Conservation (phyloP, 1,139 yeast species). For the Kazachstania sp. region DNA sequence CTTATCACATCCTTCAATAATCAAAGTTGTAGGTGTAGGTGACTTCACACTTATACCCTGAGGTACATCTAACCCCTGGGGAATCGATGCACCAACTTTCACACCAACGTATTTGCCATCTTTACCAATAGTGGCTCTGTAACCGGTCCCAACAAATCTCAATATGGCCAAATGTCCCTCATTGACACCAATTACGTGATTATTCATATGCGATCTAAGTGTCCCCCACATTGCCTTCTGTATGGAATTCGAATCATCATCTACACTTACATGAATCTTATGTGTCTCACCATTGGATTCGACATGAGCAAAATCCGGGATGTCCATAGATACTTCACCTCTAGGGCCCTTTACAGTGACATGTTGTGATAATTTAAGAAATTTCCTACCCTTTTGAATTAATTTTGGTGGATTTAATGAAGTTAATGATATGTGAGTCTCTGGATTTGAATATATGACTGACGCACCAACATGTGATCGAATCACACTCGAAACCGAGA, state of each 20-base stretch:
- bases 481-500: constrained; percentile 28
- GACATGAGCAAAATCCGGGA: constrained; percentile 61
- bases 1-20: constrained; percentile 80
- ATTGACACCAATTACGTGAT: constrained; percentile 75
- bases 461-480: constrained; percentile 53
- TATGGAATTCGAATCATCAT: constrained; percentile 47
- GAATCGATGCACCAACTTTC: constrained; percentile 78
- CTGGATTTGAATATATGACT: constrained; percentile 50
- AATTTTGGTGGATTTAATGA: constrained; percentile 37
- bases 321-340: constrained; percentile 54
- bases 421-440: constrained; percentile 37
- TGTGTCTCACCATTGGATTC: constrained; percentile 28
- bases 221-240: constrained; percentile 97
- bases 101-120: constrained; percentile 58
- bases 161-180: constrained; percentile 88
- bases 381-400: constrained; percentile 61
- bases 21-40: constrained; percentile 82
- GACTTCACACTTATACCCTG: constrained; percentile 62
- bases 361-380: constrained; percentile 49
- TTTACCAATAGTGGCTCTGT: constrained; percentile 60
- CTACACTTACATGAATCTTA: constrained; percentile 47
- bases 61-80: constrained; percentile 62
- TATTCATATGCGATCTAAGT: constrained; percentile 65
- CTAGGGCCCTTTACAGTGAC: constrained; percentile 74
- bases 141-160: constrained; percentile 94